Percentiles rank a stretch among this genome's conserved stretches.
Evolutionary conservation across 805 yeast genomes (phyloP).

Genomic region (Wilhelminamyces savonicus): DNA sequence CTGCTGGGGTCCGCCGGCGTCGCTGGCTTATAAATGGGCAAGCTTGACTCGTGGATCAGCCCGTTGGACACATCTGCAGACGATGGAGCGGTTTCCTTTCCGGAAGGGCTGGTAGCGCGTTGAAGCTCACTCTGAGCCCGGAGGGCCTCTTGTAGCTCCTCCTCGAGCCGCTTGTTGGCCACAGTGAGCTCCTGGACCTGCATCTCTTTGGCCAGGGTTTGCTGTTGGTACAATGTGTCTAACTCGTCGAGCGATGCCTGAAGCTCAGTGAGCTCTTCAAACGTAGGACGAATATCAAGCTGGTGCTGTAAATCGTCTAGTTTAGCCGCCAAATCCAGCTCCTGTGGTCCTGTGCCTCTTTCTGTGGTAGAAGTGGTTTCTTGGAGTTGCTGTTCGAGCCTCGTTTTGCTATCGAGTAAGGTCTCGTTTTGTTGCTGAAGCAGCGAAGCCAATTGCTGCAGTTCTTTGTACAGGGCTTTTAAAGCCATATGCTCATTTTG

Average conservation of each 20-base stretch:
- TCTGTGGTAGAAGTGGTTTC: neutral
- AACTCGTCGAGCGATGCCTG: conserved; percentile 38
- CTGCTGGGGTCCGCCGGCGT: conserved; percentile 55
- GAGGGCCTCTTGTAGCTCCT: conserved; percentile 12
- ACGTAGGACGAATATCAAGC: conserved; percentile 33
- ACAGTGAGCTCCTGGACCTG: conserved; percentile 15
- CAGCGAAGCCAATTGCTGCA: neutral
- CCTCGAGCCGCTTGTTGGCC: too few relatives aligned
- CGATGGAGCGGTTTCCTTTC: too few relatives aligned
- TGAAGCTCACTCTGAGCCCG: too few relatives aligned
- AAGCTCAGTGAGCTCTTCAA: conserved; percentile 36
- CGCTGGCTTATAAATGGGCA: conserved; percentile 48
- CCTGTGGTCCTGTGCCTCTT: neutral
- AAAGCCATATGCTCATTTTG: too few relatives aligned
- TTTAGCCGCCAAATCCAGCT: conserved; percentile 9
- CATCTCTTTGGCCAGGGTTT: conserved; percentile 20
- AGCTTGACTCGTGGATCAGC: conserved; percentile 5
- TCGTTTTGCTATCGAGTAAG: too few relatives aligned
- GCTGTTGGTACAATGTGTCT: conserved; percentile 31
- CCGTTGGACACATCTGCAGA: too few relatives aligned
- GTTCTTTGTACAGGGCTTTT: neutral
- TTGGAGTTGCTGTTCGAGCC: neutral
- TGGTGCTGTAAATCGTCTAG: conserved; percentile 25
- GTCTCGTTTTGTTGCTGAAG: neutral
- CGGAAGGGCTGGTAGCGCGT: too few relatives aligned